A percentile compares a stretch with the other conserved stretches of the same genome.
Evolutionary conservation across 2,329 filamentous ascomycete species (phyloP).

Genomic region (Cladosporium oxysporum): DNA sequence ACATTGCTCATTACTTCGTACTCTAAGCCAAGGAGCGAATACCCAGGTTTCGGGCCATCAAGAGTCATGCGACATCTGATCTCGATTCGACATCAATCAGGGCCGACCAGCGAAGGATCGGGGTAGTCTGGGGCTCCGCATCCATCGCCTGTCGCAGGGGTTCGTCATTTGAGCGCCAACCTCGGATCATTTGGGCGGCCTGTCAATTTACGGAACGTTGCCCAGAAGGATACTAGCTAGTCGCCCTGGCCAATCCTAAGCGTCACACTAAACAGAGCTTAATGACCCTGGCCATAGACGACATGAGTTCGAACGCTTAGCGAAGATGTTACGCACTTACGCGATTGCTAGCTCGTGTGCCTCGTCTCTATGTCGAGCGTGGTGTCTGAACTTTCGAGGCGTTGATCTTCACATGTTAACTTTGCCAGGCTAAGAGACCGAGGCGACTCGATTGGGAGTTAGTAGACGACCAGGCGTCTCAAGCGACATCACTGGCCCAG

Average conservation of each 20-base stretch:
- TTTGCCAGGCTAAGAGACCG: neutral
- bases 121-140: conserved; percentile 6
- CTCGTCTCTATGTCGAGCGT: neutral
- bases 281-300: neutral
- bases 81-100: neutral
- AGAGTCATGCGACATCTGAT: neutral
- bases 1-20: neutral
- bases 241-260: neutral
- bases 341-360: neutral
- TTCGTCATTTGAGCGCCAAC: neutral
- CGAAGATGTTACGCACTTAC: neutral
- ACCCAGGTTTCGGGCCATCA: neutral
- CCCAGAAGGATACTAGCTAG: neutral
- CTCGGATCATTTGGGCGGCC: neutral
- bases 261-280: neutral
- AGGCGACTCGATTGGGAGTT: neutral
- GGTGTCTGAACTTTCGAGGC: neutral
- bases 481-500: neutral
- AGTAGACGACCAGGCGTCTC: neutral
- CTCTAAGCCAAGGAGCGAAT: neutral
- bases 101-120: neutral
- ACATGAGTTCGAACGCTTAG: neutral
- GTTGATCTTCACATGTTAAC: neutral
- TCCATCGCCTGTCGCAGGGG: neutral
- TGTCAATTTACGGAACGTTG: neutral